Conservation (phyloP, 257 asterid genomes). For the Schizonepeta tenuifolia region DNA sequence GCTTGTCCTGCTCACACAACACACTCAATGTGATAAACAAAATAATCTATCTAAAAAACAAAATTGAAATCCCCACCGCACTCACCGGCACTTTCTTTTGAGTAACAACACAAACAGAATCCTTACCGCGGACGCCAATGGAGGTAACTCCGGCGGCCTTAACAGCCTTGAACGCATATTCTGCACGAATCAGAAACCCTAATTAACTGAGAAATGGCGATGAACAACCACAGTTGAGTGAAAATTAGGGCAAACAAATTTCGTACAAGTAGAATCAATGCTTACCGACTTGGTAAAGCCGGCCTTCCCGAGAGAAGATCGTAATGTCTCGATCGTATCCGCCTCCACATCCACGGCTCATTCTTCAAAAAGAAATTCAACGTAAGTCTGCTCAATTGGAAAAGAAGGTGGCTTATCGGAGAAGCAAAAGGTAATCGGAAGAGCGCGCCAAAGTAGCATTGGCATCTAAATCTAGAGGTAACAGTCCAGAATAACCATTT, state of each 20-base stretch:
- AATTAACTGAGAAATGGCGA: slow-evolving; percentile 17
- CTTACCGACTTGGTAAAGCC: slow-evolving; percentile 96
- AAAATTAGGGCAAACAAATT: background rate
- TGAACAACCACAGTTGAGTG: background rate
- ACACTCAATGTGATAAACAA: slow-evolving; percentile 2
- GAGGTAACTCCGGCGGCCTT: slow-evolving; percentile 95
- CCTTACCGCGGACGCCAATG: slow-evolving; percentile 93
- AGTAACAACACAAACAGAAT: slow-evolving; percentile 96
- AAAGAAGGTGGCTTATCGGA: too few species aligned
- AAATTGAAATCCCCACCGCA: slow-evolving; percentile 60
- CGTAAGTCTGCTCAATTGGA: too few species aligned
- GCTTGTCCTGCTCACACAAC: slow-evolving; percentile 82
- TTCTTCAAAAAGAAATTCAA: slow-evolving; percentile 42
- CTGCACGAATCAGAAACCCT: slow-evolving; percentile 45
- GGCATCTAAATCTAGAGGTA: too few species aligned
- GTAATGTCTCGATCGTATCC: slow-evolving; percentile 99
- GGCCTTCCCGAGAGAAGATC: slow-evolving; percentile 99
- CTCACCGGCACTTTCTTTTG: slow-evolving; percentile 99
- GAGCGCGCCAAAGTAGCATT: too few species aligned
- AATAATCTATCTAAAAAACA: background rate
- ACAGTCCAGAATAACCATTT: too few species aligned
- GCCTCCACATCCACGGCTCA: slow-evolving; percentile 99
- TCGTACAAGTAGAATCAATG: background rate
- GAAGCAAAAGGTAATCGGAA: too few species aligned
- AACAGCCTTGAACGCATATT: slow-evolving; percentile 83